Evolutionary conservation across 345 rosid species (phyloP).

Genomic region (Carallia pectinifolia): DNA sequence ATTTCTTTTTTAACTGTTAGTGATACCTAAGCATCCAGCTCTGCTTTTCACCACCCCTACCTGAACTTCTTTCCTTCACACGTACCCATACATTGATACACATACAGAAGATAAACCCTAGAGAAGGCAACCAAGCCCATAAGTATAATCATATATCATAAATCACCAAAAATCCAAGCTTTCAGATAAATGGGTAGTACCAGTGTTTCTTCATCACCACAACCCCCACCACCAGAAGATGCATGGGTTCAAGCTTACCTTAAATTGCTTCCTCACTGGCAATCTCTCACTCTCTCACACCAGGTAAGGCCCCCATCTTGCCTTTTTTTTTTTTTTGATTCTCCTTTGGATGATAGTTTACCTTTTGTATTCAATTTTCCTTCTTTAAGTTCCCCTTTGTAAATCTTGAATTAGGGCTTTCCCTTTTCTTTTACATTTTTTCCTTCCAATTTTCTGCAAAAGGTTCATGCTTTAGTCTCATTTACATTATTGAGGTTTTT

Average conservation of each 20-base stretch:
- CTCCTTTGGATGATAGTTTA: background rate
- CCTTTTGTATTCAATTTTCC: background rate
- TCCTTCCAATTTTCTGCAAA: background rate
- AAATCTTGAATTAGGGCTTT: background rate
- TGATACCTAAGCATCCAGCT: too few relatives aligned
- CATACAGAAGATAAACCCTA: background rate
- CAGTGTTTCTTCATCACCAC: slow-evolving; percentile 14
- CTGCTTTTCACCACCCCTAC: too few relatives aligned
- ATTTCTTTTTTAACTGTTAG: too few relatives aligned
- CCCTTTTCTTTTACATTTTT: background rate
- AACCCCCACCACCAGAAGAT: slow-evolving; percentile 48
- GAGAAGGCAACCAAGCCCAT: background rate
- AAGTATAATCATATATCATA: background rate
- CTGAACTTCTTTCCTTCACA: too few relatives aligned
- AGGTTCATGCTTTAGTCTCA: background rate
- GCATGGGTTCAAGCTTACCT: slow-evolving; percentile 59
- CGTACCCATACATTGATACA: too few relatives aligned
- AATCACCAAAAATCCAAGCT: background rate
- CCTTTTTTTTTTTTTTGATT: background rate
- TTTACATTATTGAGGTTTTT: background rate
- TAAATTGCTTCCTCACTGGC: slow-evolving; percentile 56
- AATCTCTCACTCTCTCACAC: slow-evolving; percentile 43
- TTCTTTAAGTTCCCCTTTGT: background rate
- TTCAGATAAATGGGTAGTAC: slow-evolving; percentile 25
- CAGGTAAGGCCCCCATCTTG: slow-evolving; percentile 33